Base-by-base conservation (phyloP, 306 rosid species). In the Vachellia collinsii region DNA sequence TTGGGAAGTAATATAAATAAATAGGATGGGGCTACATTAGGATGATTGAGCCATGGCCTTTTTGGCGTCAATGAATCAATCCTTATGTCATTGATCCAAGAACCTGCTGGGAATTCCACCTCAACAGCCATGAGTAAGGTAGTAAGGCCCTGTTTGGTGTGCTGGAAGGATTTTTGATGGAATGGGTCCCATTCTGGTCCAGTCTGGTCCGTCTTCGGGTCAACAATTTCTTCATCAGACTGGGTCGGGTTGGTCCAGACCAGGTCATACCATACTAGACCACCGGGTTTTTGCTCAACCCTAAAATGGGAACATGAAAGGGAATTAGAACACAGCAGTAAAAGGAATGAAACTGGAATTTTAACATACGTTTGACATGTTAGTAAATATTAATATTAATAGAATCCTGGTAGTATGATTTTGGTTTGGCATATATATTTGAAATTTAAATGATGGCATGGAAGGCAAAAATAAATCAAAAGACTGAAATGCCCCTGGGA, bases 1-100 rank as follows among this genome's bases (percentile, higher is more conserved):
- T 66, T 69, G 73, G 79, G 19, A 61, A 74, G 56, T 61, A 74
- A 50, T 39, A 69, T 72, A 58, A 61, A 47, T 67, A 10, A 69
- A 73, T 29, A 51, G 76, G 48, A 68, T 47, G 71, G 37, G 78
- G 42, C 56, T 14, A 42, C 19, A 20, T 47, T 70, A 76, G 43
- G 19, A 36, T 74, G 43, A 51, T 77, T 63, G 54, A 72, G 22
- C 65, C 70, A 14, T 65, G 44, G 34, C 37, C 37, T 64, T 72
- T 36, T 36, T 83, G 11, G 46, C 5, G 0, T 56, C 63, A n/a
- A 10, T 20, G 63, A 56, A 56, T 53, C 23, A 20, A 5, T 56
- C 12, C 5, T 20, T 8, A 3, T 56, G 17, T 20, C 25, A 56
- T 56, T 56, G 58, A 51, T 51, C 58, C n/a, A 56, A 56, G 63